phyloP scores from a whole-genome alignment of 371 early-diverging fungal species.

The Syncephalis plumigaleata region DNA sequence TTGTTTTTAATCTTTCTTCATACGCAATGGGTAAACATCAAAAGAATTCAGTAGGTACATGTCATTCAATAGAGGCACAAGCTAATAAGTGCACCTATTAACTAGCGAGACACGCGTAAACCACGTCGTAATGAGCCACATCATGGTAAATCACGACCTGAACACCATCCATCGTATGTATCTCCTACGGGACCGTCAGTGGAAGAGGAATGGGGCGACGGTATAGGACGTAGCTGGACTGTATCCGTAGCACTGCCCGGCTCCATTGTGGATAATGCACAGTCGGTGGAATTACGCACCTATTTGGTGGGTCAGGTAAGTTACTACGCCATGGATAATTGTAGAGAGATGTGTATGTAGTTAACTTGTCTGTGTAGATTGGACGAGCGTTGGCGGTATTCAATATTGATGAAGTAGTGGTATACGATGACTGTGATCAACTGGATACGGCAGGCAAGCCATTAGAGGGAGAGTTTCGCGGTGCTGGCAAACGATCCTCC shows the following conservation, averaged over 20 bases:
- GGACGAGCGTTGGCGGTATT: slow-evolving; percentile 40
- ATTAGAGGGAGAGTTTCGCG: not conserved
- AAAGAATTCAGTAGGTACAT: too few species aligned
- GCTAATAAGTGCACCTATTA: too few species aligned
- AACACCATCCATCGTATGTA: too few species aligned
- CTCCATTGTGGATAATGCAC: slow-evolving; percentile 45
- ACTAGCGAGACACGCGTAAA: too few species aligned
- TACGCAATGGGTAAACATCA: too few species aligned
- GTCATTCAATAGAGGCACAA: too few species aligned
- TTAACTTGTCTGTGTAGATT: slow-evolving; percentile 16
- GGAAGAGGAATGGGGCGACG: not conserved
- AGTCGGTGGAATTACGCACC: slow-evolving; percentile 49
- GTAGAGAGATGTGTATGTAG: not conserved
- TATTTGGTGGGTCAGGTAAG: slow-evolving; percentile 51
- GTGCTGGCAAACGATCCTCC: slow-evolving; percentile 10
- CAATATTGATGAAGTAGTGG: slow-evolving; percentile 50
- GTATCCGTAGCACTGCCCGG: slow-evolving; percentile 53
- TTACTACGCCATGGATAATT: not conserved
- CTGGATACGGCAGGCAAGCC: slow-evolving; percentile 5
- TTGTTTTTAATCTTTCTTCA: too few species aligned
- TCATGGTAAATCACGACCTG: too few species aligned
- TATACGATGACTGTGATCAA: slow-evolving; percentile 31
- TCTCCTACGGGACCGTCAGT: too few species aligned
- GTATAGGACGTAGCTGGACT: slow-evolving; percentile 22
- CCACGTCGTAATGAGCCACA: too few species aligned